Base-by-base conservation (phyloP, 106 monocot genomes). In the Vanilla planifolia region DNA sequence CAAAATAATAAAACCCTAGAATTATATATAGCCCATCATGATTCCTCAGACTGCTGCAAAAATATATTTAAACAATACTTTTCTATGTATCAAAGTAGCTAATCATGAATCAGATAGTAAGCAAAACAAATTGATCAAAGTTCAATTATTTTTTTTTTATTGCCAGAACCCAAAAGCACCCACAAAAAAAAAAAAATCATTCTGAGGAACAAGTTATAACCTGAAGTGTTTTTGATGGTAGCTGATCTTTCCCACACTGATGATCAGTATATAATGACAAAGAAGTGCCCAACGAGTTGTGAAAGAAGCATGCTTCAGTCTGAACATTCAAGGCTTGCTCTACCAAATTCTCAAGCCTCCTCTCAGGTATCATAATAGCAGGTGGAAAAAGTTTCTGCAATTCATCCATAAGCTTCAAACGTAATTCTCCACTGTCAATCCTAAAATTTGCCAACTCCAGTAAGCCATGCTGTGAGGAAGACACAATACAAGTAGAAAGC, bases 211-310 rank as follows among this genome's bases (percentile, higher is more conserved):
- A n/a, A n/a, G n/a, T n/a, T n/a, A n/a, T 68, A 63, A 89, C 89
- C 85, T 89, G 89, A 5, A 28, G 28, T 35, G 89, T 81, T 33
- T 42, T 55, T 29, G 72, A 78, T 60, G 89, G 89, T 37, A 89
- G 70, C 55, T 78, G 78, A 24, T 85, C 89, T 29, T 75, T 75
- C 34, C 80, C 70, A 67, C 89, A 89, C 17, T 64, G 67, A 76
- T 90, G 89, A 67, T 90, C 89, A 17, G 67, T 45, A 50, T 81
- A 90, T 39, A 90, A 63, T 48, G 89, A 81, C 27, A 90, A 34
- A 4, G 39, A 68, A 45, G 48, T 66, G 55, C 75, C 76, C 8
- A 66, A 55, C 42, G 79, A 79, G 45, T 90, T 90, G 58, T 90
- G 89, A 52, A 79, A 82, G 59, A 56, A 73, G 57, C 89, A 90